Evolutionary conservation across 495 filamentous ascomycete species (phyloP).

Genomic region (Trichoderma parareesei): DNA sequence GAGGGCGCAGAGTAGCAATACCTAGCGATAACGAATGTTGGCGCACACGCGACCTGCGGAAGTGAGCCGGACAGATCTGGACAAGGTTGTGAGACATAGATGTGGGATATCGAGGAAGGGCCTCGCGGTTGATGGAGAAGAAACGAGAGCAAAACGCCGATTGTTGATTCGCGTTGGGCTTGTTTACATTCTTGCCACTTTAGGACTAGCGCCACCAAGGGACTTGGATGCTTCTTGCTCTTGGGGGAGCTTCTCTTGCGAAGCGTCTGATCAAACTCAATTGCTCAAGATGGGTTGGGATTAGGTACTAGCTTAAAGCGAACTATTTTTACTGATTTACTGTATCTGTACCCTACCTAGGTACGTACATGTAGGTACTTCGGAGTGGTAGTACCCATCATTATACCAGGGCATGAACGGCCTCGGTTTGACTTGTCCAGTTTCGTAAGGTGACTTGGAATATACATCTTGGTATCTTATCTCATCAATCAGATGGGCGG

Average conservation of each 20-base stretch:
- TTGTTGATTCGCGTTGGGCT: not conserved
- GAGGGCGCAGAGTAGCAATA: not conserved
- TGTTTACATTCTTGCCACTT: conserved; percentile 5
- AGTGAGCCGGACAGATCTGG: not conserved
- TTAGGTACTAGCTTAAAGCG: too few species aligned
- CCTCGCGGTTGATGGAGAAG: not conserved
- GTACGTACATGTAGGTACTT: too few species aligned
- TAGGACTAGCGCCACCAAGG: not conserved
- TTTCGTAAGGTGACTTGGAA: too few species aligned
- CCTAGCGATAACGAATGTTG: not conserved
- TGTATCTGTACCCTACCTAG: too few species aligned
- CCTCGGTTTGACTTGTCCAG: too few species aligned
- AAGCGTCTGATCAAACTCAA: not conserved
- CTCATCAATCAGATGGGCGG: too few species aligned
- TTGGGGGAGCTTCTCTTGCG: not conserved
- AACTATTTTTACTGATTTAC: too few species aligned
- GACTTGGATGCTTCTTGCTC: not conserved
- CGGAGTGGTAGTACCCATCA: too few species aligned
- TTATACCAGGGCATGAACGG: too few species aligned
- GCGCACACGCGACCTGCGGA: not conserved
- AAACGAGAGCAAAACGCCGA: not conserved
- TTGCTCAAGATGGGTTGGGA: too few species aligned
- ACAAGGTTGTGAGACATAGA: not conserved
- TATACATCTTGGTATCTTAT: too few species aligned
- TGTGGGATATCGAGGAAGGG: not conserved